Conservation (phyloP, 768 basidiomycete species). For the Bullera alba region DNA sequence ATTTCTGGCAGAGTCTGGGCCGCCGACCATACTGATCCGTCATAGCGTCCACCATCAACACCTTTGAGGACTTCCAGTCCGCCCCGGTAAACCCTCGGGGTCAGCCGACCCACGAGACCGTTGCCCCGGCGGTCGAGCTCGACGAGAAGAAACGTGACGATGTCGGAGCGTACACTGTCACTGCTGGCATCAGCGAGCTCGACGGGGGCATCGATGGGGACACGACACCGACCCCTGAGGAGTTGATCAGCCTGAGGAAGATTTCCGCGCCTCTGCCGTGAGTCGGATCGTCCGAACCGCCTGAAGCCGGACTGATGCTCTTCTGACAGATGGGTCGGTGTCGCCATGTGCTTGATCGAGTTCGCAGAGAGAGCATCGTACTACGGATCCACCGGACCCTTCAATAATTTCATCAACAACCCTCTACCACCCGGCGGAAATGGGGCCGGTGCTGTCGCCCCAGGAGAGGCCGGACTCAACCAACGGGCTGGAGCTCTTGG, state of each 20-base stretch:
- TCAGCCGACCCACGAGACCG: conserved; percentile 8
- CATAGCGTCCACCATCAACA: no score
- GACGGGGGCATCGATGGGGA: not conserved
- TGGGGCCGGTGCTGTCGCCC: conserved; percentile 33
- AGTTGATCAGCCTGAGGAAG: conserved; percentile 33
- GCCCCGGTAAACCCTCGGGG: conserved; percentile 16
- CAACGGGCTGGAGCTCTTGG: conserved; percentile 40
- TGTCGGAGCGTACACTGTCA: not conserved
- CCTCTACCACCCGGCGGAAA: conserved; percentile 40
- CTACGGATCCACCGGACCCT: conserved; percentile 31
- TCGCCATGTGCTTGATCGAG: conserved; percentile 45
- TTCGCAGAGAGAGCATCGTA: conserved; percentile 44
- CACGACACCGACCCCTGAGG: conserved; percentile 34
- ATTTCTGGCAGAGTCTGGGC: no score
- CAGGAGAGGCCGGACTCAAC: conserved; percentile 20
- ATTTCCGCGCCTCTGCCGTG: not conserved
- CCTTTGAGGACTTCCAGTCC: conserved; percentile 19
- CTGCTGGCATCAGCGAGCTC: not conserved
- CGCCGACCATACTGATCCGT: no score
- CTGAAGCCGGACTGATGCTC: conserved; percentile 8
- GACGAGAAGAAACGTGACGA: conserved; percentile 2
- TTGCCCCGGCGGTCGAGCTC: not conserved
- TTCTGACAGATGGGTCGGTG: conserved; percentile 28
- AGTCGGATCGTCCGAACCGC: not conserved
- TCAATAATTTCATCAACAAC: conserved; percentile 38